Conservation (phyloP, 805 yeast genomes). For the Torulaspora maleeae region DNA sequence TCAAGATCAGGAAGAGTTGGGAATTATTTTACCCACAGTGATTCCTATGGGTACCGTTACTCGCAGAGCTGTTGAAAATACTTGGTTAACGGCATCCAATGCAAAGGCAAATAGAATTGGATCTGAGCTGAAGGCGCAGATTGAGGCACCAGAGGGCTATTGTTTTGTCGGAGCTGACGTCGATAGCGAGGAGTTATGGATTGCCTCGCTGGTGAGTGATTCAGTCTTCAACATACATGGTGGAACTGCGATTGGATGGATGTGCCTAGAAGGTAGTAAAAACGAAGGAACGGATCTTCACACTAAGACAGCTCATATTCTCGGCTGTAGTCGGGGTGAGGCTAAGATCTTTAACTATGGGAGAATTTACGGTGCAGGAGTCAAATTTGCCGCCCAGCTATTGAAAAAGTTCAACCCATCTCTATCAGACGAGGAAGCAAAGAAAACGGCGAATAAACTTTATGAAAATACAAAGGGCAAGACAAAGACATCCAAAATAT, state of each 20-base stretch:
- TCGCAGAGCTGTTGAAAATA: constrained; percentile 91
- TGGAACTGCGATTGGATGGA: constrained; percentile 97
- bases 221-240: constrained; percentile 87
- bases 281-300: constrained; percentile 89
- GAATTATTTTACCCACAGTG: constrained; percentile 77
- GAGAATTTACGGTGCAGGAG: constrained; percentile 96
- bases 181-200: constrained; percentile 97
- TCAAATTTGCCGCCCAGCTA: constrained; percentile 78
- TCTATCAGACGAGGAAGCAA: constrained; percentile 63
- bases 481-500: constrained; percentile 33
- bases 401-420: constrained; percentile 77
- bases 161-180: constrained; percentile 97
- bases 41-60: constrained; percentile 96
- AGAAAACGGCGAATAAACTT: constrained; percentile 54
- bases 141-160: constrained; percentile 84
- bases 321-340: constrained; percentile 85
- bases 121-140: constrained; percentile 83
- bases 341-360: constrained; percentile 97
- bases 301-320: constrained; percentile 83
- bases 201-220: constrained; percentile 92
- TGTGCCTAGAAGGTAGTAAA: constrained; percentile 96
- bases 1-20: constrained; percentile 38
- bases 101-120: constrained; percentile 84
- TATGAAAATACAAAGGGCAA: constrained; percentile 84
- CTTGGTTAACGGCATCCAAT: constrained; percentile 97